Base-by-base conservation (phyloP, 768 basidiomycete genomes). In the Macrocybe gigantea region DNA sequence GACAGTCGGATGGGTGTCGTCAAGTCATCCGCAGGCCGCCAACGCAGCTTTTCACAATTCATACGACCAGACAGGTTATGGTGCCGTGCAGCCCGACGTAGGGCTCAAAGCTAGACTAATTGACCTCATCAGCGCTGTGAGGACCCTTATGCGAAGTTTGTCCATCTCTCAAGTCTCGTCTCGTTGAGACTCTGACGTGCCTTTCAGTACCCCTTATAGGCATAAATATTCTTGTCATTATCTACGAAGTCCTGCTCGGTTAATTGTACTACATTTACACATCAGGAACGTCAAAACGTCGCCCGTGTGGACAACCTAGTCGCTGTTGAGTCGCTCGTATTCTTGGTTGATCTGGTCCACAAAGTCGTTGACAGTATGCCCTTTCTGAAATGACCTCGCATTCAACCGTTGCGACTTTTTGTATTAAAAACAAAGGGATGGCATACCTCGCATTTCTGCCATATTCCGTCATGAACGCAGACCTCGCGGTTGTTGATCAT, bases 61-160 rank as follows among this genome's bases (percentile, higher is more conserved):
- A 38, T 88, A 85, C 56, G 86, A 85, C 57, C 83, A 83, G 58
- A 69, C 71, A 48, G 78, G 78, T 33, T 82, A 79, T 55, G 75
- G 78, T 32, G 68, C 63, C 33, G 70, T 59, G 34, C 75, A 70
- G 48, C 75, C 73, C 49, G 85, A 92, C 15, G 71, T 80, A 40
- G 77, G 88, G 13, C 68, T 97, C 52, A 97, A 97, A 70, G 79
- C 80, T 52, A 80, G 90, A 59, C 65, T 97, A 51, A 82, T 98
- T 63, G 89, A 90, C 70, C 80, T 99, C 58, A 96, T 97, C 53
- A 82, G 88, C 57, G 95, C 95, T 34, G 93, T 97, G 51, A 77
- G 95, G 68, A 98, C 95, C 40, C 75, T 99, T 58, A 91, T 98
- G 90, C 82, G 95, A 66, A 93, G 95, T 99, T 64, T 73, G 94